Base-by-base conservation (phyloP, 371 early-diverging fungal species). In the Cokeromyces recurvatus region DNA sequence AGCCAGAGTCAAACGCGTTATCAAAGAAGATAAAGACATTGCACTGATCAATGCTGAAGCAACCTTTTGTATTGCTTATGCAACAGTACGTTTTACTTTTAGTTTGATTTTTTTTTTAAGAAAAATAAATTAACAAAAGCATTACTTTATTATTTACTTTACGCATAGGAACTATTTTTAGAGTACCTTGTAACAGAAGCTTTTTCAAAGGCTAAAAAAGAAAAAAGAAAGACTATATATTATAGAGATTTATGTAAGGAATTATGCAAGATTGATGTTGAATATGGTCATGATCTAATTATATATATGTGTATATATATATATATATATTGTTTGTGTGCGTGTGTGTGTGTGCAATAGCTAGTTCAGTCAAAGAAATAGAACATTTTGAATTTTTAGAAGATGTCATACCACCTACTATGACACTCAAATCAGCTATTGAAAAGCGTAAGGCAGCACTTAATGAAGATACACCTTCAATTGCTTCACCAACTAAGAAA, bases 21-120 rank as follows among this genome's bases (percentile, higher is more conserved):
- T 91, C 59, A 89, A 87, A 51, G 87, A 86, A 55, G 92, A 91
- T 62, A 84, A 81, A 59, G 91, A 88, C 40, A 74, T 91, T 2
- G 57, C 65, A 4, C 64, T 79, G 32, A 78, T 85, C 59, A 81
- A 81, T 48, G 66, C 82, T 9, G 92, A 91, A 38, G 86, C 89
- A 11, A 79, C 87, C 7, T 89, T 85, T 42, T 69, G 89, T 46
- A 84, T 91, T 34, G 71, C 88, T 4, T 66, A 78, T 41, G 91
- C 91, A 11, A 85, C 91, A 29, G 87, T 86, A 77, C 53, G 63
- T 46, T 27, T n/a, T n/a, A n/a, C n/a, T n/a, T n/a, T n/a, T n/a
- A n/a, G n/a, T n/a, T n/a, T n/a, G n/a, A n/a, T n/a, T n/a, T n/a
- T n/a, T n/a, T n/a, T n/a, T n/a, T n/a, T n/a, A n/a, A n/a, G n/a